Conservation (phyloP, 2,329 filamentous ascomycete genomes). For the Fusarium decemcellulare region DNA sequence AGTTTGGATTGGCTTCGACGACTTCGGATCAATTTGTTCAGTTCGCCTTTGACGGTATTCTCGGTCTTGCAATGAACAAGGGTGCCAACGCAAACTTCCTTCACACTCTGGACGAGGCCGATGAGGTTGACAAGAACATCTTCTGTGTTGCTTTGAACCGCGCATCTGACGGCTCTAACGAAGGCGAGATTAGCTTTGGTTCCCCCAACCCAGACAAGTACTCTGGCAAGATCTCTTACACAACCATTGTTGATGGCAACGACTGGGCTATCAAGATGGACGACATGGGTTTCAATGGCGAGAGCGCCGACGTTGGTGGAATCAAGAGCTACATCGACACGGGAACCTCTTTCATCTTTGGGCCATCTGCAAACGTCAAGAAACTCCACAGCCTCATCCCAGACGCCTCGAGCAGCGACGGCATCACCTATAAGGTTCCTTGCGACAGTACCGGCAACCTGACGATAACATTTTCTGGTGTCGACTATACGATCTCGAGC, state of each 20-base stretch:
- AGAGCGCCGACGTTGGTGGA: constrained; percentile 68
- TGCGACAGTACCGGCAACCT: constrained; percentile 76
- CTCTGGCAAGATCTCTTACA: constrained; percentile 78
- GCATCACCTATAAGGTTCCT: constrained; percentile 78
- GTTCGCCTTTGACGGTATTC: constrained; percentile 90
- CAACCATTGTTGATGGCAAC: constrained; percentile 64
- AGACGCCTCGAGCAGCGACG: constrained; percentile 69
- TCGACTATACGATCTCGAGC: constrained; percentile 75
- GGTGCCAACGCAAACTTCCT: constrained; percentile 77
- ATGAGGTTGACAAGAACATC: constrained; percentile 72
- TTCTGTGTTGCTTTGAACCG: constrained; percentile 81
- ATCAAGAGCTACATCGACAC: constrained; percentile 83
- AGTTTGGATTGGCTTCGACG: constrained; percentile 80
- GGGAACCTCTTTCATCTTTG: constrained; percentile 84
- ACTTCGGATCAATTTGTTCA: constrained; percentile 81
- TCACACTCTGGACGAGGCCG: constrained; percentile 69
- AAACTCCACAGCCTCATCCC: constrained; percentile 78
- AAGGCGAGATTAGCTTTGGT: constrained; percentile 86
- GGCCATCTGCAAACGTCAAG: constrained; percentile 76
- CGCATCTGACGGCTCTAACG: constrained; percentile 73
- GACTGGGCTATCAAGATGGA: constrained; percentile 83
- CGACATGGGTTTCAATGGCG: constrained; percentile 74
- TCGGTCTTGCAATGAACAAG: constrained; percentile 79
- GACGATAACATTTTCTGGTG: constrained; percentile 77
- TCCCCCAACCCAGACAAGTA: constrained; percentile 76